Evolutionary conservation across 2,329 filamentous ascomycete genomes (phyloP).

Genomic region (Monascus ruber): DNA sequence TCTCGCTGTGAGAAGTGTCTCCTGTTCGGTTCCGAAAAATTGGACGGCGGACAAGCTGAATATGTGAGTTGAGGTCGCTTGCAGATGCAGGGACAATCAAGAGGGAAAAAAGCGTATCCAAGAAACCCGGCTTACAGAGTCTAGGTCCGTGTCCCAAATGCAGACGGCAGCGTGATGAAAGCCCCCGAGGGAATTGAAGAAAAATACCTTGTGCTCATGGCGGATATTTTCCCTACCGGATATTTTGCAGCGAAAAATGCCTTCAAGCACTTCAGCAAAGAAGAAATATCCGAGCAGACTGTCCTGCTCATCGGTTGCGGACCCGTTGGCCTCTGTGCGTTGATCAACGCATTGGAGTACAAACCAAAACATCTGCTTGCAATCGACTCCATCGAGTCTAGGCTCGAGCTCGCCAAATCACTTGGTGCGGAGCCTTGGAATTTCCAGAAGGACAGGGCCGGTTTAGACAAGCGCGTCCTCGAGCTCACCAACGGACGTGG

Average conservation of each 20-base stretch:
- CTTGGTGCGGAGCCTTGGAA: slow-evolving; percentile 78
- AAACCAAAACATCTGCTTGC: slow-evolving; percentile 66
- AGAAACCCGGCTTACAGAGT: background rate
- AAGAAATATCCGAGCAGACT: slow-evolving; percentile 53
- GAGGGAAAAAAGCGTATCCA: background rate
- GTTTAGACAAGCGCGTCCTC: slow-evolving; percentile 56
- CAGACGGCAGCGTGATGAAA: slow-evolving; percentile 68
- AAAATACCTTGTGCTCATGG: slow-evolving; percentile 72
- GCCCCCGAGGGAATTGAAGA: slow-evolving; percentile 62
- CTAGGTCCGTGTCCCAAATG: slow-evolving; percentile 60
- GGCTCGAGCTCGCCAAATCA: slow-evolving; percentile 59
- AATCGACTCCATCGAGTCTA: slow-evolving; percentile 63
- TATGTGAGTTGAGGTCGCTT: slow-evolving; percentile 39
- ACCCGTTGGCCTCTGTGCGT: slow-evolving; percentile 71
- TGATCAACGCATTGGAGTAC: slow-evolving; percentile 65
- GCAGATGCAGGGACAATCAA: too few relatives aligned
- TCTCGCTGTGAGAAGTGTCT: slow-evolving; percentile 61
- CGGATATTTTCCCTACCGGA: slow-evolving; percentile 78
- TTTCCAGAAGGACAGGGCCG: slow-evolving; percentile 55
- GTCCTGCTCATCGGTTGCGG: slow-evolving; percentile 78
- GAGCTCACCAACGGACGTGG: slow-evolving; percentile 69
- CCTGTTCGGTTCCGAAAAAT: slow-evolving; percentile 56
- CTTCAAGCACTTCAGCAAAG: slow-evolving; percentile 49
- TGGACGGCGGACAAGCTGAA: slow-evolving; percentile 74
- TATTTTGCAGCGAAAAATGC: slow-evolving; percentile 75